Evolutionary conservation across 2,329 filamentous ascomycete genomes (phyloP).

Genomic region (Bipolaris gigantea): DNA sequence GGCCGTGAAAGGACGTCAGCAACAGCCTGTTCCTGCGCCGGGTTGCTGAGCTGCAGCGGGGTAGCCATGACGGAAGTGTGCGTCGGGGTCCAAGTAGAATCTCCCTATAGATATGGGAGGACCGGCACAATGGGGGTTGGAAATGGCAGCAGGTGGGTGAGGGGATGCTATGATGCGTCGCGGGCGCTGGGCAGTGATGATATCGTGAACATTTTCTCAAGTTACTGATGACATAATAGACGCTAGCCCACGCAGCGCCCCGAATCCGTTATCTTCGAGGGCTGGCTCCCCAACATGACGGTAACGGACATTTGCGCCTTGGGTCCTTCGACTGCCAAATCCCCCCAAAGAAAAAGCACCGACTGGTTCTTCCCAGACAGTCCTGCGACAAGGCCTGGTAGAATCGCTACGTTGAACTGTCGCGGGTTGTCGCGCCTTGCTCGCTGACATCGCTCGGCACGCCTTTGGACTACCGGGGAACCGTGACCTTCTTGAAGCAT

Average conservation of each 20-base stretch:
- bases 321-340: conserved; percentile 8
- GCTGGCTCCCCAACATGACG: conserved; percentile 2
- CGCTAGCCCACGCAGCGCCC: conserved; percentile 17
- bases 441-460: conserved; percentile 27
- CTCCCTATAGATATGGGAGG: conserved; percentile 10
- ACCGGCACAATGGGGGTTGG: conserved; percentile 23
- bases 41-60: conserved; percentile 37
- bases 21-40: conserved; percentile 38
- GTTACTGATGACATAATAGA: conserved; percentile 32
- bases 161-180: conserved; percentile 17
- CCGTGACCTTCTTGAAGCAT: conserved; percentile 21
- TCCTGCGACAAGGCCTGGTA: conserved; percentile 16
- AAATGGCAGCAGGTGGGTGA: conserved; percentile 17
- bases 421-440: conserved; percentile 20
- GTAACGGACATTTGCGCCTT: conserved; percentile 21
- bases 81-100: conserved; percentile 1
- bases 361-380: conserved; percentile 7
- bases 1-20: conserved; percentile 66
- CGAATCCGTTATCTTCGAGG: conserved; percentile 15
- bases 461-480: conserved; percentile 20
- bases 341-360: conserved; percentile 6
- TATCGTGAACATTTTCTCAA: conserved; percentile 36
- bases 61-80: conserved; percentile 26
- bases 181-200: conserved; percentile 24
- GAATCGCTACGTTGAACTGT: conserved; percentile 11